These are phyloP conservation scores for Cladosporium sp. DNA, from an alignment of 2,329 filamentous ascomycete species.

Conservation along the genomic window DNA sequence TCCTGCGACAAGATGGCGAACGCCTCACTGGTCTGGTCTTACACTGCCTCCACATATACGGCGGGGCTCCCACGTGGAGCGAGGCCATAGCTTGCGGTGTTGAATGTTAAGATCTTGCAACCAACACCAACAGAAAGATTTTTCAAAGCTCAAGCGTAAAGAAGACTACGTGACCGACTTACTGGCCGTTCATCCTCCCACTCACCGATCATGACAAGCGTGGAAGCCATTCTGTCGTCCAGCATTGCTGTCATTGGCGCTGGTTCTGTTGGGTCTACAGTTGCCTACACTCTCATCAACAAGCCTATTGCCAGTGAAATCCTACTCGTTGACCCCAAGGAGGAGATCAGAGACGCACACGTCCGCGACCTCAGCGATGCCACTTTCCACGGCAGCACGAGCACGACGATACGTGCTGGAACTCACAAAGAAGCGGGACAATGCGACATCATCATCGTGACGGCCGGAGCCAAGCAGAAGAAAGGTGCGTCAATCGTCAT, in stretches of 20 bases:
- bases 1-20: neutral
- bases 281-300: conserved; percentile 51
- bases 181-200: neutral
- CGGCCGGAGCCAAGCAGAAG: conserved; percentile 54
- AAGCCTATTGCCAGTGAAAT: conserved; percentile 52
- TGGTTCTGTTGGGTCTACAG: conserved; percentile 53
- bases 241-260: conserved; percentile 53
- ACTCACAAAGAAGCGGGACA: conserved; percentile 52
- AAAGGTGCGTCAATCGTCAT: conserved; percentile 28
- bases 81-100: conserved; percentile 25
- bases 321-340: conserved; percentile 54
- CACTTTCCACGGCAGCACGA: conserved; percentile 46
- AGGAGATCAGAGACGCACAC: conserved; percentile 49
- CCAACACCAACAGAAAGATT: neutral
- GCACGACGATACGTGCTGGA: conserved; percentile 47
- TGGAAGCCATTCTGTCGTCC: neutral
- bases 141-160: neutral
- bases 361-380: conserved; percentile 56
- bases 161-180: neutral
- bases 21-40: neutral
- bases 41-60: neutral
- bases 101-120: neutral
- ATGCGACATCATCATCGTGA: conserved; percentile 57
- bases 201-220: neutral
- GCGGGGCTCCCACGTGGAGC: neutral